Evolutionary conservation across 164 flowering plant genomes (phyloP).

Genomic region (Stephania japonica): DNA sequence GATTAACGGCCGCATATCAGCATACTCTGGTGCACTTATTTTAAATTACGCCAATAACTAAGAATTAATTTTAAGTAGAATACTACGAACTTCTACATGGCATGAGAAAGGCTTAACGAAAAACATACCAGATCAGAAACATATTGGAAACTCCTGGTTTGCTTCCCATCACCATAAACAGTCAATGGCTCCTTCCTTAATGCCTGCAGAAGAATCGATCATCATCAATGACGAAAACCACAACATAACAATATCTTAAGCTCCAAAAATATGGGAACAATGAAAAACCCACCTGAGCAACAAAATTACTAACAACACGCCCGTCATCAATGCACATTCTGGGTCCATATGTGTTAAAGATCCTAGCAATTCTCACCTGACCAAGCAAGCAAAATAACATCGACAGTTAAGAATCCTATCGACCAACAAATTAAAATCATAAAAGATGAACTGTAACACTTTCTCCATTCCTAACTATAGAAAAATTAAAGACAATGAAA

Average conservation of each 20-base stretch:
- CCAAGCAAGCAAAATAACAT: neutral
- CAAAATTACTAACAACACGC: conserved; percentile 94
- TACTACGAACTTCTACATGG: neutral
- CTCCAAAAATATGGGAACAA: neutral
- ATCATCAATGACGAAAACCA: neutral
- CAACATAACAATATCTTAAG: neutral
- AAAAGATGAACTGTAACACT: neutral
- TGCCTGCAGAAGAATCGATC: conserved; percentile 43
- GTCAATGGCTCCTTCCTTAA: conserved; percentile 91
- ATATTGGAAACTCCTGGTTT: conserved; percentile 95
- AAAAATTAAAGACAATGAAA: neutral
- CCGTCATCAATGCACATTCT: conserved; percentile 97
- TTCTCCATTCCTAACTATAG: neutral
- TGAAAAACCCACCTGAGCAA: conserved; percentile 63
- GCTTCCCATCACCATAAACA: conserved; percentile 97
- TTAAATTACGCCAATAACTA: neutral
- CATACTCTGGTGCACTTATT: neutral
- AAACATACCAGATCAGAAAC: conserved; percentile 84
- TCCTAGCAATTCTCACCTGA: conserved; percentile 95
- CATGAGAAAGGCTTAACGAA: neutral
- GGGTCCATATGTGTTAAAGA: conserved; percentile 94
- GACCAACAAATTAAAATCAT: neutral
- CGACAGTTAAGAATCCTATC: neutral
- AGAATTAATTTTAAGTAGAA: neutral
- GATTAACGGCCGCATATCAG: neutral